phyloP scores from a whole-genome alignment of 306 rosid species.

The Acacia melanoxylon region DNA sequence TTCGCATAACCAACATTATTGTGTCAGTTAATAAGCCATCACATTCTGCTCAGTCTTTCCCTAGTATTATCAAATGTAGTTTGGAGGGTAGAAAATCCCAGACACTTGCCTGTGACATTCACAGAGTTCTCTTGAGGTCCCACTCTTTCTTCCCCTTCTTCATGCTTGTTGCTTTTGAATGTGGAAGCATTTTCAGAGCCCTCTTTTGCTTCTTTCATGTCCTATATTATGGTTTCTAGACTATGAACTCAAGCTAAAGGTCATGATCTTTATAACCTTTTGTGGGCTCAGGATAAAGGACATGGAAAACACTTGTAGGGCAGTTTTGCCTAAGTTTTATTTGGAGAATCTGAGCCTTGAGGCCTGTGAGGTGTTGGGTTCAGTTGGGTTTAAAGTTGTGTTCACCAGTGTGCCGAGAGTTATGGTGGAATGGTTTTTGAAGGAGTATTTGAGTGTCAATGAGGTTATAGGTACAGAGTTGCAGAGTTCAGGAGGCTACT shows the following conservation, averaged over 20 bases:
- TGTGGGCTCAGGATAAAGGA: conserved; percentile 47
- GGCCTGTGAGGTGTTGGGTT: conserved; percentile 47
- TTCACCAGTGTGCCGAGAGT: conserved; percentile 60
- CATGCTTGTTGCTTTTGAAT: conserved; percentile 77
- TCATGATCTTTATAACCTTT: conserved; percentile 54
- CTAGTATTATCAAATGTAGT: conserved; percentile 41
- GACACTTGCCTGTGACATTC: conserved; percentile 51
- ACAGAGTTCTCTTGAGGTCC: conserved; percentile 45
- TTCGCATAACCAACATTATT: conserved; percentile 22
- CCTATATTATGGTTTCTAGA: conserved; percentile 48
- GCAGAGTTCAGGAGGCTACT: conserved; percentile 41
- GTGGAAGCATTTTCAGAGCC: conserved; percentile 62
- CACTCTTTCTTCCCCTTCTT: conserved; percentile 61
- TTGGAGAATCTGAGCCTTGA: conserved; percentile 52
- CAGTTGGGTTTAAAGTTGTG: conserved; percentile 40
- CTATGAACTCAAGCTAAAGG: conserved; percentile 41
- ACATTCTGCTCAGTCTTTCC: conserved; percentile 24
- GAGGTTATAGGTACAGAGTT: conserved; percentile 58
- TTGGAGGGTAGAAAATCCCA: conserved; percentile 41
- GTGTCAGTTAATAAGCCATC: conserved; percentile 22
- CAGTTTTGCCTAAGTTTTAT: conserved; percentile 66
- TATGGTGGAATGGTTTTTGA: conserved; percentile 60
- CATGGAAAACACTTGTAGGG: conserved; percentile 46
- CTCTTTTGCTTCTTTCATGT: conserved; percentile 51
- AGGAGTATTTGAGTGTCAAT: conserved; percentile 52